These are phyloP conservation scores for Creolimax fragrantissima DNA, from an alignment of 78 protist genomes.

Conservation along the genomic window DNA sequence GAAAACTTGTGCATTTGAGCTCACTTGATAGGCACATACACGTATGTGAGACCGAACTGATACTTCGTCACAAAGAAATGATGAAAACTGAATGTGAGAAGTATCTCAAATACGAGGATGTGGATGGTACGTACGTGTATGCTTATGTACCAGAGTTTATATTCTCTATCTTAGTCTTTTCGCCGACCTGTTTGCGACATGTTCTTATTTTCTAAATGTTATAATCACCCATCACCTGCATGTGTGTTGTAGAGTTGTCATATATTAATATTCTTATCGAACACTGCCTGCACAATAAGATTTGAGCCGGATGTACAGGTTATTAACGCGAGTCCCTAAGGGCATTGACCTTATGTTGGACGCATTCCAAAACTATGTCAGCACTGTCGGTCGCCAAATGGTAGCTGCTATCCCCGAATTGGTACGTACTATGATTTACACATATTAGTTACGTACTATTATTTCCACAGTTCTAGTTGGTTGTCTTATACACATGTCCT, in stretches of 20 bases:
- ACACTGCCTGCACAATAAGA: too few species aligned
- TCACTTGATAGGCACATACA: neutral
- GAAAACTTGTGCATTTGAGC: neutral
- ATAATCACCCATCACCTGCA: too few species aligned
- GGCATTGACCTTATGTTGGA: conserved; percentile 56
- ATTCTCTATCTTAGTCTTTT: too few species aligned
- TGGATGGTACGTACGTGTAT: neutral
- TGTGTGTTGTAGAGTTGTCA: too few species aligned
- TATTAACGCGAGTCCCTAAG: conserved; percentile 47
- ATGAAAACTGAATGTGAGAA: neutral
- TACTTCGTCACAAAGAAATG: neutral
- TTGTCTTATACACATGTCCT: too few species aligned
- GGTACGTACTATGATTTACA: neutral
- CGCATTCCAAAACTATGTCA: conserved; percentile 38
- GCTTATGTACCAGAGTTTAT: too few species aligned
- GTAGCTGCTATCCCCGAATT: neutral
- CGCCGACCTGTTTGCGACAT: too few species aligned
- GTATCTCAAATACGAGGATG: neutral
- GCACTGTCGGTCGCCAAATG: neutral
- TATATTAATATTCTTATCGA: too few species aligned
- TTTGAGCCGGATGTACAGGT: conserved; percentile 46
- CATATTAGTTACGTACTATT: neutral
- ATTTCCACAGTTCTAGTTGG: too few species aligned
- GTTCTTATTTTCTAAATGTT: too few species aligned
- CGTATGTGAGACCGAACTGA: neutral